Percentiles rank a stretch among this genome's conserved stretches.
Evolutionary conservation across 495 filamentous ascomycete genomes (phyloP).

Genomic region (Penicillium simplicissimum): DNA sequence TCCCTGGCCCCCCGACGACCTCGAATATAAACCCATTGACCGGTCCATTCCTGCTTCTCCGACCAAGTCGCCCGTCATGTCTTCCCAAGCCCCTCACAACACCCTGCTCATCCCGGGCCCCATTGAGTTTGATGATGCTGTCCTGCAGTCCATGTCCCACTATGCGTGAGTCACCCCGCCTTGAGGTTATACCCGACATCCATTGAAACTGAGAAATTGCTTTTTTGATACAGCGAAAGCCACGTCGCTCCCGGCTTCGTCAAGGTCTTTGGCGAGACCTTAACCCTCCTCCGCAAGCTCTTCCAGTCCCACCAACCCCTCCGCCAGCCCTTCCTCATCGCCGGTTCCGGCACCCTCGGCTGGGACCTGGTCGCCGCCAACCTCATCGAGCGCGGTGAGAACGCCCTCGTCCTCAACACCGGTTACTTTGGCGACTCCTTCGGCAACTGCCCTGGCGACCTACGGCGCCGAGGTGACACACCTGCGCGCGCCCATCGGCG

Average conservation of each 20-base stretch:
- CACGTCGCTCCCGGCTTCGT: slow-evolving; percentile 90
- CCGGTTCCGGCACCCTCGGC: slow-evolving; percentile 91
- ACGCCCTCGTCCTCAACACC: slow-evolving; percentile 88
- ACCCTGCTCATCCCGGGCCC: slow-evolving; percentile 92
- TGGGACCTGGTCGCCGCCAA: slow-evolving; percentile 96
- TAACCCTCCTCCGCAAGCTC: slow-evolving; percentile 85
- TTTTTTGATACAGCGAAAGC: slow-evolving; percentile 64
- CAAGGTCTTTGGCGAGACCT: slow-evolving; percentile 83
- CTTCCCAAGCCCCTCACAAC: slow-evolving; percentile 74
- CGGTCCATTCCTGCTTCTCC: slow-evolving; percentile 35
- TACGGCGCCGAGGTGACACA: slow-evolving; percentile 90
- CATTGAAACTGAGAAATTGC: slow-evolving; percentile 8
- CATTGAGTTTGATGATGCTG: slow-evolving; percentile 98
- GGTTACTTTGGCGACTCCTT: slow-evolving; percentile 98
- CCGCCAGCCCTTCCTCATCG: slow-evolving; percentile 91
- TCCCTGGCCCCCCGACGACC: slow-evolving; percentile 55
- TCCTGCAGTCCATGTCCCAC: slow-evolving; percentile 92
- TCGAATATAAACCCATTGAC: slow-evolving; percentile 56
- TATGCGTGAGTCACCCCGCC: slow-evolving; percentile 66
- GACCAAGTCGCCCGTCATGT: slow-evolving; percentile 54
- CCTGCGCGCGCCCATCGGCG: slow-evolving; percentile 84
- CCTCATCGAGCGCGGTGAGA: slow-evolving; percentile 81
- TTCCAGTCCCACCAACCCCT: slow-evolving; percentile 82
- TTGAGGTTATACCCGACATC: background rate
- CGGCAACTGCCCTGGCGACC: slow-evolving; percentile 81